Evolutionary conservation across 495 filamentous ascomycete genomes (phyloP), one percentile per base, ranked within the genome.

Genomic region (Hapsidospora chrysogenum): DNA sequence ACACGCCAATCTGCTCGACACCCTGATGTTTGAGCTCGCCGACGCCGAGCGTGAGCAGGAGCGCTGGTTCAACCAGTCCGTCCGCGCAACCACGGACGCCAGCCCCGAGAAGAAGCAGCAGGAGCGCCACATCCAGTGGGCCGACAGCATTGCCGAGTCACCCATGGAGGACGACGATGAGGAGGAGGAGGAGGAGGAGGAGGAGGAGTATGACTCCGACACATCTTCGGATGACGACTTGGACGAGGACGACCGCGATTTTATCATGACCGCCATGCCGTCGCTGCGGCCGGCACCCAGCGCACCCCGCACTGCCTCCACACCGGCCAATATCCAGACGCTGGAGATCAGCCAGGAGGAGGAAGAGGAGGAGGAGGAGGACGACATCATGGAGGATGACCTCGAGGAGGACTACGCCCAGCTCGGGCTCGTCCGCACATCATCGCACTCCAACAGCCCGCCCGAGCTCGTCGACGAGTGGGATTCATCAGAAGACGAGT

Each of bases 1-100:
- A 39, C 89, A 97, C 60, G 89, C 89, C 68, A 97, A 97, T 68
- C 76, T 97, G 10, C 81, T 97, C 46, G 89, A 97, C 63, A 76
- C 76, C 9, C 65, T 97, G 45, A 96, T 95, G 89, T 64, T 94
- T 41, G 85, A 93, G 52, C 81, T 97, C 13, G 75, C 80, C 55
- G 80, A 92, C 27, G 89, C 92, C 49, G 92, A 97, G 64, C 71
- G 74, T 41, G 85, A 96, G 54, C 89, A 96, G 57, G 89, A 96
- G 58, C 78, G 70, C 36, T 96, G 92, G 92, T 96, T 95, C 76
- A 85, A 95, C 72, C 76, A 87, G 59, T 84, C 81, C 40, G 82
- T 95, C 58, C 72, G 65, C 52, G 79, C 78, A 47, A 83, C 80
- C 46, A 66, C 68, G 51, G n/a, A n/a, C n/a, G n/a, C n/a, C n/a